These are phyloP conservation scores for Simplicillium aogashimaense DNA, from an alignment of 2,329 filamentous ascomycete genomes.

Conservation along the genomic window DNA sequence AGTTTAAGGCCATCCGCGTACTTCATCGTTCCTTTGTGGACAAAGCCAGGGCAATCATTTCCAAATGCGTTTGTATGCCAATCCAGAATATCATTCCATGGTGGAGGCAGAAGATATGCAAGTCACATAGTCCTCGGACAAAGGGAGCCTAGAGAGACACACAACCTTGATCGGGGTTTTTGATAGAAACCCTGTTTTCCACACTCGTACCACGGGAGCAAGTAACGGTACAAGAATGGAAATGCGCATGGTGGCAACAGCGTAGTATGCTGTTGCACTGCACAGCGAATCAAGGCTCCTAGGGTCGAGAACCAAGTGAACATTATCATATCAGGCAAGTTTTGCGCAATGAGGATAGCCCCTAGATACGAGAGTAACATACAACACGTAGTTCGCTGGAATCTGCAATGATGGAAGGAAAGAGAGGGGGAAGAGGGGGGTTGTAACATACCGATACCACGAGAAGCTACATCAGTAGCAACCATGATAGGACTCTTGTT, in stretches of 20 bases:
- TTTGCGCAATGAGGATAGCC: conserved; percentile 82
- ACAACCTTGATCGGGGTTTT: conserved; percentile 57
- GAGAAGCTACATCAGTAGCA: conserved; percentile 97
- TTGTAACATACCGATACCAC: conserved; percentile 99
- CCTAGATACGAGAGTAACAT: conserved; percentile 81
- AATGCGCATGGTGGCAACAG: conserved; percentile 33
- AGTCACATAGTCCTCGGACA: conserved; percentile 46
- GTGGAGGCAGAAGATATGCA: conserved; percentile 20
- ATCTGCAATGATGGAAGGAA: conserved; percentile 34
- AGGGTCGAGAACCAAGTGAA: conserved; percentile 70
- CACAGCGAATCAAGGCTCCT: conserved; percentile 81
- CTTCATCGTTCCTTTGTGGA: conserved; percentile 43
- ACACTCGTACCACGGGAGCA: conserved; percentile 58
- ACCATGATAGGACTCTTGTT: conserved; percentile 99
- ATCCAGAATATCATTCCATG: too few relatives aligned
- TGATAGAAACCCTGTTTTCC: conserved; percentile 63
- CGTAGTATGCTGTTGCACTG: conserved; percentile 31
- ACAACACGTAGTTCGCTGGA: conserved; percentile 53
- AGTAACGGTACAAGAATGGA: conserved; percentile 61
- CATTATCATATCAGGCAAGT: conserved; percentile 81
- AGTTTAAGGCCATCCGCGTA: conserved; percentile 38
- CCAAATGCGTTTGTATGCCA: conserved; percentile 31
- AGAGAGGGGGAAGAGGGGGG: conserved; percentile 30
- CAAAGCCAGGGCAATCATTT: conserved; percentile 21
- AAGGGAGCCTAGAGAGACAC: conserved; percentile 46